phyloP scores from a whole-genome alignment of 2,329 filamentous ascomycete species.

The Claviceps africana region DNA sequence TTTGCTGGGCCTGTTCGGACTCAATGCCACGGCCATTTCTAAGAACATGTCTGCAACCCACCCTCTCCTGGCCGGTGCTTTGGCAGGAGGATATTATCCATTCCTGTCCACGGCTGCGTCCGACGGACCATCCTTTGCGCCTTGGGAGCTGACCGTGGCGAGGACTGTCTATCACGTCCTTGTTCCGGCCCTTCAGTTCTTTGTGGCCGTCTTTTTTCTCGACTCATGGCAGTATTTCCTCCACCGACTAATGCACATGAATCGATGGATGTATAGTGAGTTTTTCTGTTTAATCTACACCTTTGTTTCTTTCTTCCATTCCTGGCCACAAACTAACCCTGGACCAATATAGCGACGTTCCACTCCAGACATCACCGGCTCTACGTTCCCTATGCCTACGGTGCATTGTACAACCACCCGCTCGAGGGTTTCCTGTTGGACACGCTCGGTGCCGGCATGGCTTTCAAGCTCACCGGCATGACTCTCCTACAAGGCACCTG shows the following conservation, averaged over 20 bases:
- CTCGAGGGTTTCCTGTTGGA: constrained; percentile 89
- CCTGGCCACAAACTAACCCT: constrained; percentile 7
- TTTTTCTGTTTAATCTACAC: too few species aligned
- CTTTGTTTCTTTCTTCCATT: background rate
- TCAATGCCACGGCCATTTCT: constrained; percentile 63
- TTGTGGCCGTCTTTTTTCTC: constrained; percentile 58
- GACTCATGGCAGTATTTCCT: constrained; percentile 99
- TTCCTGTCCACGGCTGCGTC: constrained; percentile 44
- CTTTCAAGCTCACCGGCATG: constrained; percentile 70
- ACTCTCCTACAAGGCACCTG: constrained; percentile 73
- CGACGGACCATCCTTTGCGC: constrained; percentile 58
- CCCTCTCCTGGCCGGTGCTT: constrained; percentile 57
- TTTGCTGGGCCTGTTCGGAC: constrained; percentile 54
- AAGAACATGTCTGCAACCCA: constrained; percentile 59
- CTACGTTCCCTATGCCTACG: constrained; percentile 95
- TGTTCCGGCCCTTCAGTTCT: constrained; percentile 66
- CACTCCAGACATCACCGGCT: constrained; percentile 93
- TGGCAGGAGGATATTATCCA: constrained; percentile 74
- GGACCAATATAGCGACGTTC: constrained; percentile 50
- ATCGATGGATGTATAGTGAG: constrained; percentile 92
- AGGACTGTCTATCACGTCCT: constrained; percentile 66
- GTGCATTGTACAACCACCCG: constrained; percentile 92
- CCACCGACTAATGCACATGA: constrained; percentile 92
- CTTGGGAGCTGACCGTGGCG: constrained; percentile 66
- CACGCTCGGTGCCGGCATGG: constrained; percentile 72